Conservation (phyloP, 164 flowering plant species). For the Vitis rotundifolia region DNA sequence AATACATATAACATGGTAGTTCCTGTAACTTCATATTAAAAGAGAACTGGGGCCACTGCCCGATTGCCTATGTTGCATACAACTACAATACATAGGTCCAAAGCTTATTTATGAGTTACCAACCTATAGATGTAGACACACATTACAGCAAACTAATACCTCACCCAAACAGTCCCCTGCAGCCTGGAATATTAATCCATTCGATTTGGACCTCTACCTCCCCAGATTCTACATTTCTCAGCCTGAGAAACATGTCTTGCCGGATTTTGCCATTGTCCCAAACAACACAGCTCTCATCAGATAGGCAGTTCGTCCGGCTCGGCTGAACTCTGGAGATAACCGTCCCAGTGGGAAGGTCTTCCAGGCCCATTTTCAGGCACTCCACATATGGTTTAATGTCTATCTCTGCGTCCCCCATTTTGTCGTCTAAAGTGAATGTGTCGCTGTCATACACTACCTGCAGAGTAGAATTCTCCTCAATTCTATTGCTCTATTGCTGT, state of each 20-base stretch:
- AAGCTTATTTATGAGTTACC: no score
- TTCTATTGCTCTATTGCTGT: background rate
- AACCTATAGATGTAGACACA: no score
- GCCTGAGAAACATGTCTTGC: constrained; percentile 47
- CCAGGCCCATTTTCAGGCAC: constrained; percentile 28
- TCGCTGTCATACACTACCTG: constrained; percentile 62
- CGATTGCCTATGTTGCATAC: background rate
- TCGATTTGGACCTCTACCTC: constrained; percentile 39
- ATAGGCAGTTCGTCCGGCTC: constrained; percentile 30
- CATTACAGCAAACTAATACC: no score
- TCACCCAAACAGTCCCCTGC: constrained; percentile 6
- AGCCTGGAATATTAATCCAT: constrained; percentile 26
- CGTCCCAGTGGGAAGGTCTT: constrained; percentile 33
- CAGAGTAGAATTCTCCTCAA: background rate
- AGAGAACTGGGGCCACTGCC: background rate
- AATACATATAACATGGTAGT: no score
- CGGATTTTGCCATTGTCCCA: constrained; percentile 42
- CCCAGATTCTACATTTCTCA: constrained; percentile 44
- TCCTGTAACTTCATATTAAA: background rate
- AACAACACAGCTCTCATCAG: constrained; percentile 39
- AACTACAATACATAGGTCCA: no score
- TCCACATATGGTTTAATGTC: constrained; percentile 44
- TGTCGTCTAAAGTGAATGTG: constrained; percentile 47
- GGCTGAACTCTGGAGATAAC: constrained; percentile 35
- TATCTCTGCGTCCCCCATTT: constrained; percentile 56